Conservation (phyloP, 495 filamentous ascomycete species). For the Delitschia confertaspora region DNA sequence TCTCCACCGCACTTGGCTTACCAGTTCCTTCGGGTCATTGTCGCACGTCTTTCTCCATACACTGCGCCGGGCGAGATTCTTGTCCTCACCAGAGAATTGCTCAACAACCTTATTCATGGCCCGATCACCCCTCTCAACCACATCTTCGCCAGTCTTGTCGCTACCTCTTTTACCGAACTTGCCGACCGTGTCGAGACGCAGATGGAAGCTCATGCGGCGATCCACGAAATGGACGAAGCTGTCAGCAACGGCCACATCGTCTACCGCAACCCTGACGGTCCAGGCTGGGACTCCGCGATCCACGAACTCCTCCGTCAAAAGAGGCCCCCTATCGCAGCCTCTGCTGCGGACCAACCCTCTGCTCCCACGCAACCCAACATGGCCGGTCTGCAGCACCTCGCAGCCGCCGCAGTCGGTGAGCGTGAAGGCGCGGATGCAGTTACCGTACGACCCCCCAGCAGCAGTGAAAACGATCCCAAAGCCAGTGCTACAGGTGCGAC, state of each 20-base stretch:
- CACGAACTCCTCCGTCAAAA: slow-evolving; percentile 20
- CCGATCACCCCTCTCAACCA: slow-evolving; percentile 19
- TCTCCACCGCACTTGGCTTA: slow-evolving; percentile 19
- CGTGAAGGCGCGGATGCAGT: slow-evolving; percentile 21
- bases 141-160: slow-evolving; percentile 22
- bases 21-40: slow-evolving; percentile 20
- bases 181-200: slow-evolving; percentile 23
- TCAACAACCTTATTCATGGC: slow-evolving; percentile 7
- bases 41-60: slow-evolving; percentile 8
- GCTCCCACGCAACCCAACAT: slow-evolving; percentile 20
- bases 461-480: slow-evolving; percentile 10
- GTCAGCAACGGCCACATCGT: slow-evolving; percentile 19
- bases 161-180: slow-evolving; percentile 20
- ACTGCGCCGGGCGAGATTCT: slow-evolving; percentile 14
- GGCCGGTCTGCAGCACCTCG: slow-evolving; percentile 26
- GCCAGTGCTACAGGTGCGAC: not conserved
- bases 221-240: slow-evolving; percentile 25
- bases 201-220: slow-evolving; percentile 19
- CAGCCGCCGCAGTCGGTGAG: slow-evolving; percentile 26
- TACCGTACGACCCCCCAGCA: slow-evolving; percentile 13
- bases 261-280: slow-evolving; percentile 8
- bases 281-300: slow-evolving; percentile 24
- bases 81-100: slow-evolving; percentile 11
- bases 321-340: slow-evolving; percentile 3
- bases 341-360: slow-evolving; percentile 3